phyloP scores from a whole-genome alignment of 2,329 filamentous ascomycete genomes.

The Ploettnerulaceae sp. region DNA sequence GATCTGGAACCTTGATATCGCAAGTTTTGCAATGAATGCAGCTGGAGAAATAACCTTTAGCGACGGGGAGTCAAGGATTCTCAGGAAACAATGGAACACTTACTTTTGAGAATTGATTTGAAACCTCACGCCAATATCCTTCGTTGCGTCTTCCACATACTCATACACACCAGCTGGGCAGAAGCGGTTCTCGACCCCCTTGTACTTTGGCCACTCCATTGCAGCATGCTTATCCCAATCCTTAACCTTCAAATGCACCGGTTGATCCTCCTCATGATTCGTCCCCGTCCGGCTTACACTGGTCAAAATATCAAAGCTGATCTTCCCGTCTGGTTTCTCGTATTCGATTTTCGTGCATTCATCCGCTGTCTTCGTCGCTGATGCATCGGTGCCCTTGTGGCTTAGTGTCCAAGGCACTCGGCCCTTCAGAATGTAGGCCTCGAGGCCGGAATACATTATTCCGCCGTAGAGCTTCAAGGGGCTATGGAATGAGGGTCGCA shows the following conservation, averaged over 20 bases:
- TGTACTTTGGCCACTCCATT: slow-evolving; percentile 78
- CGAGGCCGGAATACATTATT: slow-evolving; percentile 85
- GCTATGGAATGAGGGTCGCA: slow-evolving; percentile 89
- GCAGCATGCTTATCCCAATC: slow-evolving; percentile 91
- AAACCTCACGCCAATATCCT: slow-evolving; percentile 85
- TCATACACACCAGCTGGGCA: slow-evolving; percentile 97
- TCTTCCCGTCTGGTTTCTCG: slow-evolving; percentile 90
- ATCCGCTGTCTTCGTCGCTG: slow-evolving; percentile 73
- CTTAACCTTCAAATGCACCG: slow-evolving; percentile 88
- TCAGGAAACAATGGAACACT: slow-evolving; percentile 39
- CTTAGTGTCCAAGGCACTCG: slow-evolving; percentile 87
- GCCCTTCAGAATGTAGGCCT: slow-evolving; percentile 83
- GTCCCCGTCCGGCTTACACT: slow-evolving; percentile 93
- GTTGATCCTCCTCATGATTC: slow-evolving; percentile 98
- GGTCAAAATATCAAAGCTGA: slow-evolving; percentile 94
- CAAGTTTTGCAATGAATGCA: slow-evolving; percentile 99
- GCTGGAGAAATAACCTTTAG: slow-evolving; percentile 44
- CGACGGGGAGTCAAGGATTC: neutral
- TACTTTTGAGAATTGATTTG: slow-evolving; percentile 98
- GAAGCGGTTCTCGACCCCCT: slow-evolving; percentile 93
- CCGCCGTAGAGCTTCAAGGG: slow-evolving; percentile 86
- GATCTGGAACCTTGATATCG: slow-evolving; percentile 94
- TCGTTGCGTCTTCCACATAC: slow-evolving; percentile 88
- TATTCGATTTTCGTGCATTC: slow-evolving; percentile 88
- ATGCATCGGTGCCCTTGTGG: slow-evolving; percentile 74